Evolutionary conservation across 2,329 filamentous ascomycete genomes (phyloP).

Genomic region (Trichoderma brevicompactum): DNA sequence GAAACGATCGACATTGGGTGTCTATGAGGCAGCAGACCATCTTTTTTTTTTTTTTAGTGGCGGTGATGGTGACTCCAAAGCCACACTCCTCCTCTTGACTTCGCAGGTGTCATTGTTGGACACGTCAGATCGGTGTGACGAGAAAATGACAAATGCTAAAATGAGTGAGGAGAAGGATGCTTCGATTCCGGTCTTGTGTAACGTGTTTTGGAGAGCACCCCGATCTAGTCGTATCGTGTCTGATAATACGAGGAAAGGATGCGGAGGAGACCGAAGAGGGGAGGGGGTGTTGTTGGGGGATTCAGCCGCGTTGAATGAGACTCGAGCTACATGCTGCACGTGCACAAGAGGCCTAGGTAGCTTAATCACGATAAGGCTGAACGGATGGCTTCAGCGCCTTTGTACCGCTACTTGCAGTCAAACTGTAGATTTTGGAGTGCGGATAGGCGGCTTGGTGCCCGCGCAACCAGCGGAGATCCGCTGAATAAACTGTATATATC

Average conservation of each 20-base stretch:
- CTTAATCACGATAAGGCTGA: slow-evolving; percentile 25
- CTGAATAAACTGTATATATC: too few relatives aligned
- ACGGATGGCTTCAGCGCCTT: background rate
- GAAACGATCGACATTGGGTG: slow-evolving; percentile 15
- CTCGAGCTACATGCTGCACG: slow-evolving; percentile 1
- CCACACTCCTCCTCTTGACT: background rate
- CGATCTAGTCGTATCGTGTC: slow-evolving; percentile 14
- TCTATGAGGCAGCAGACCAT: background rate
- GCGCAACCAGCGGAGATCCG: too few relatives aligned
- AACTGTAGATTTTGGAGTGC: too few relatives aligned
- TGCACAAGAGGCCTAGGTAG: background rate
- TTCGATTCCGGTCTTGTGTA: background rate
- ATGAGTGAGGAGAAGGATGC: background rate
- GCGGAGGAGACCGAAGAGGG: background rate
- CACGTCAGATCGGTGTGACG: slow-evolving; percentile 5
- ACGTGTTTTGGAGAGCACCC: background rate
- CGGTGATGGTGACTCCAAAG: background rate
- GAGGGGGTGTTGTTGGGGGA: background rate
- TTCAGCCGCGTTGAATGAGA: slow-evolving; percentile 7
- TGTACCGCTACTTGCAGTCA: too few relatives aligned
- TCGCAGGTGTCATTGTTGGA: background rate
- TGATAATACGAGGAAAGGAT: slow-evolving; percentile 16
- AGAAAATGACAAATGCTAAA: background rate
- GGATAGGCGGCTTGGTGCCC: too few relatives aligned
- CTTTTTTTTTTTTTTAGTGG: background rate